phyloP scores from a whole-genome alignment of 108 stramenopile genomes.

The Nitzschia sp. region DNA sequence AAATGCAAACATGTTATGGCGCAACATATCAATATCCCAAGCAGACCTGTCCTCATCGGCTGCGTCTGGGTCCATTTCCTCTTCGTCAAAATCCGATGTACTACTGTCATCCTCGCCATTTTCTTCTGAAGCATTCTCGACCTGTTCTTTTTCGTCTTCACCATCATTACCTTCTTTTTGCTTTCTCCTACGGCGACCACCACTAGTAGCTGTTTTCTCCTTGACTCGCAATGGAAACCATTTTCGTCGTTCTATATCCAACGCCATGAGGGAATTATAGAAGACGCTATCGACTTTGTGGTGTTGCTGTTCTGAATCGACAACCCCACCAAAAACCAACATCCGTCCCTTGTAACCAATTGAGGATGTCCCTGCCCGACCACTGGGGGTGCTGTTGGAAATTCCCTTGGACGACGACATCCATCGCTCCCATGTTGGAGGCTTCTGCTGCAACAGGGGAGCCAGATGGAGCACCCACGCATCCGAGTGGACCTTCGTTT shows the following conservation, averaged over 20 bases:
- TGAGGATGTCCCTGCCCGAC: constrained; percentile 71
- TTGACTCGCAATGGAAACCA: constrained; percentile 85
- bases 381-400: constrained; percentile 43
- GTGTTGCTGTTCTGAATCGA: constrained; percentile 76
- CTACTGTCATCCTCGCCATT: constrained; percentile 25
- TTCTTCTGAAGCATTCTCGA: background rate
- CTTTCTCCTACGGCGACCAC: constrained; percentile 35
- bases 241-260: constrained; percentile 81
- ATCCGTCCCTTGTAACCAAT: constrained; percentile 59
- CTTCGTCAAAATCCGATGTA: constrained; percentile 19
- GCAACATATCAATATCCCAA: constrained; percentile 81
- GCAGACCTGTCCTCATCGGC: constrained; percentile 51
- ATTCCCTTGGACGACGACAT: constrained; percentile 60
- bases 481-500: constrained; percentile 81
- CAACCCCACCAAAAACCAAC: constrained; percentile 86
- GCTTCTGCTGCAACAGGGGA: constrained; percentile 55
- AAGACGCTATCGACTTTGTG: constrained; percentile 80
- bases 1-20: constrained; percentile 89
- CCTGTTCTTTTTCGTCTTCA: constrained; percentile 16
- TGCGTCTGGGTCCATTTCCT: constrained; percentile 39
- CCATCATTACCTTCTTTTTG: constrained; percentile 24
- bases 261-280: constrained; percentile 85
- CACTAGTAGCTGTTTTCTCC: constrained; percentile 37
- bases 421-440: constrained; percentile 83
- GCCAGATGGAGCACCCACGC: constrained; percentile 82